Base-by-base conservation (phyloP, 176 grass and related monocot species). In the Triticum dicoccoides region DNA sequence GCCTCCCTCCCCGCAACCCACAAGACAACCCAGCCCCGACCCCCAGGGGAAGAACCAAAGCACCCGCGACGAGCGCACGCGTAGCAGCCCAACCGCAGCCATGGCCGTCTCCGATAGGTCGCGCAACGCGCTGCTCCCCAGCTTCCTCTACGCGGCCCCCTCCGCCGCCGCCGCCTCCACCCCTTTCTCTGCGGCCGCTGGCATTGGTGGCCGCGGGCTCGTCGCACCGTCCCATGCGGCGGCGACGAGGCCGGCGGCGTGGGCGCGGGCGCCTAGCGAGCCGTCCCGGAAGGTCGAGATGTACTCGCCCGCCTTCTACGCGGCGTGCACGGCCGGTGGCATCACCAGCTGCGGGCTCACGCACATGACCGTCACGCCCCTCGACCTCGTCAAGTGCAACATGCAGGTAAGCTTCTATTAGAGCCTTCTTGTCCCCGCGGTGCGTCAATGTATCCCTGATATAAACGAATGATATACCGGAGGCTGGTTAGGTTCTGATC, bases 331-430 rank as follows among this genome's bases (percentile, higher is more conserved):
- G 14, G 92, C 87, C 13, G 92, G 85, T 9, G 97, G 97, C 67
- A 86, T 99, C 20, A 85, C 92, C 79, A 90, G 94, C 84, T 96
- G 97, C 71, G 94, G 94, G 6, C 87, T 94, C 87, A 96, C 94
- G 61, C 97, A 99, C 87, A 96, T 78, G 97, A 8, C 92, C 52
- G 92, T 99, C 68, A 99, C 97, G 29, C 97, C 94, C 11, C 92
- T 99, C 77, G 97, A 96, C 74, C 85, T 99, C 45, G 92, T 99
- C 23, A 99, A 96, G 77, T 99, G 94, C 39, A 99, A 99, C 63
- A 99, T 99, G 97, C 94, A 96, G 90, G 97, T 96, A 79, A 45
- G 70, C 23, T 66, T 74, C 27, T 54, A 45, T 30, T 76, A 52
- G 13, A 27, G 8, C 6, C 42, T 73, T 42, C 6, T n/a, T 72